A percentile compares a stretch with the other conserved stretches of the same genome.
Evolutionary conservation across 2,329 filamentous ascomycete species (phyloP).

Genomic region (Penicillium sp.): DNA sequence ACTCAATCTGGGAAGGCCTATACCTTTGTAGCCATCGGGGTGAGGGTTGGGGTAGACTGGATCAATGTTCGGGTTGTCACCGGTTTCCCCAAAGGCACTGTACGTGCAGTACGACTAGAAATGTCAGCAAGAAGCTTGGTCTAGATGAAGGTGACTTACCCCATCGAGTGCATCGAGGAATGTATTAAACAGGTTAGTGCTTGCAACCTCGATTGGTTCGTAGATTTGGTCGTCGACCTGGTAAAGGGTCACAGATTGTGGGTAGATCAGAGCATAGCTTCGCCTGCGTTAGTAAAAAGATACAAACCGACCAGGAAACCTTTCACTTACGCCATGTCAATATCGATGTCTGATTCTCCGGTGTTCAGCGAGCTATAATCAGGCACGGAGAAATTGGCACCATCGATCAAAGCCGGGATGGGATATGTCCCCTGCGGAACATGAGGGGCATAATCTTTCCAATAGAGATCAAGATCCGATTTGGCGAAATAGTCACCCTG

Average conservation of each 20-base stretch:
- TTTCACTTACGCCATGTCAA: slow-evolving; percentile 52
- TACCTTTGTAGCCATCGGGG: slow-evolving; percentile 54
- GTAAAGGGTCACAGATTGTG: slow-evolving; percentile 54
- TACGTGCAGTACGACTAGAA: slow-evolving; percentile 53
- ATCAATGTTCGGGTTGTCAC: slow-evolving; percentile 52
- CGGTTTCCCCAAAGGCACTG: slow-evolving; percentile 53
- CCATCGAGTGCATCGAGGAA: slow-evolving; percentile 58
- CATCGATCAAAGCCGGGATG: slow-evolving; percentile 49
- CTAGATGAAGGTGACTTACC: slow-evolving; percentile 14
- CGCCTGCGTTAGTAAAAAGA: neutral
- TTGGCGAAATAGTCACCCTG: slow-evolving; percentile 56
- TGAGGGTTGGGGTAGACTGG: slow-evolving; percentile 54
- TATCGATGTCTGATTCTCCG: slow-evolving; percentile 57
- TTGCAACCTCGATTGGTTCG: slow-evolving; percentile 34
- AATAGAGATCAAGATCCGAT: slow-evolving; percentile 53
- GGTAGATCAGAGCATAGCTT: slow-evolving; percentile 52
- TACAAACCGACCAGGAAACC: too few relatives aligned
- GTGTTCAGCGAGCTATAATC: slow-evolving; percentile 34
- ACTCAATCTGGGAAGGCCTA: neutral
- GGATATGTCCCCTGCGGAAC: slow-evolving; percentile 50
- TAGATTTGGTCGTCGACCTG: slow-evolving; percentile 53
- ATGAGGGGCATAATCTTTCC: slow-evolving; percentile 45
- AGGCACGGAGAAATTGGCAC: slow-evolving; percentile 44
- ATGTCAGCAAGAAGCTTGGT: neutral
- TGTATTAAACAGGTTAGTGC: slow-evolving; percentile 45